Evolutionary conservation across 805 yeast species (phyloP), one percentile per base, ranked within the genome.

Genomic region (Torulaspora maleeae): DNA sequence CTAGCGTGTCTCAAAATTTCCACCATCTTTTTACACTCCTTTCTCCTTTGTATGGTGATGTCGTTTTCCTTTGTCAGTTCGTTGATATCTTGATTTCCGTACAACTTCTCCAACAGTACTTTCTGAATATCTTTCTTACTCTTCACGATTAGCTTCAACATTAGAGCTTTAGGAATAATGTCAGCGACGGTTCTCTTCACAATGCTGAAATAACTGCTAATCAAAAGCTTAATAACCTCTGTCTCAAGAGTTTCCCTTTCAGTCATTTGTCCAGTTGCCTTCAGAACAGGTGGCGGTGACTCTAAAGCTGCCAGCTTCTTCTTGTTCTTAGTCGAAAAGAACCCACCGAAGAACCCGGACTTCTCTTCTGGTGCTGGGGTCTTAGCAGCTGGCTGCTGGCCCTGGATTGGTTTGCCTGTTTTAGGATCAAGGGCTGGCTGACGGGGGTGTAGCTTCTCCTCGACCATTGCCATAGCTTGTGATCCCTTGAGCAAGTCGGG

Each of bases 241-340:
- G 98, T 91, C 68, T 93, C 99, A 79, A 86, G 83, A 19, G 91
- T 80, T 71, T 93, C 99, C 56, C 97, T 82, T 66, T 93, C 99
- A 13, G 95, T 82, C 86, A 93, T 71, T 44, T 72, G 73, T 40
- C 97, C 96, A 16, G 91, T 80, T 7, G 98, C 98, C 66, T 90
- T 84, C 60, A 91, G 78, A 5, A 89, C 90, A 28, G 95, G 80
- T 34, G 99, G 99, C 40, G 99, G 99, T 2, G 98, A 91, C 68
- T 91, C 99, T 91, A 91, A 86, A 15, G 87, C 82, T 24, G 95
- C 97, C 59, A 90, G 75, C 69, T 93, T 83, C 77, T 90, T 90
- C 71, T 90, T 93, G 67, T 88, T 88, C 70, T 89, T 90, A 4
- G 91, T 79, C 8, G 90, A 80, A 69, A 93, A 93, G 64, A 93